Conservation (phyloP, 163 green algal species). For the Trebouxia gelatinosa region DNA sequence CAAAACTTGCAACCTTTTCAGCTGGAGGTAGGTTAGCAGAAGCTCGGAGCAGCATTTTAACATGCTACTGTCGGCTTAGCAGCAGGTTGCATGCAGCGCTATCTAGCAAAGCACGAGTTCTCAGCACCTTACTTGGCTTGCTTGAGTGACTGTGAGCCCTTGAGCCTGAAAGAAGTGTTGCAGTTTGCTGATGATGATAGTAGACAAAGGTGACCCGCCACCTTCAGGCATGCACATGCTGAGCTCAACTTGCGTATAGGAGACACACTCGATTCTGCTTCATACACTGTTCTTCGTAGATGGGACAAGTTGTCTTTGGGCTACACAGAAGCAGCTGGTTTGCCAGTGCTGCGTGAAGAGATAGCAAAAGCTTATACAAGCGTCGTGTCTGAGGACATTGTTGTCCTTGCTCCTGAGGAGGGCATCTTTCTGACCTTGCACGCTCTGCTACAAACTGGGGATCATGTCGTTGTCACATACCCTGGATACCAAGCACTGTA, state of each 20-base stretch:
- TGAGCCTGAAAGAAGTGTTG: slow-evolving; percentile 43
- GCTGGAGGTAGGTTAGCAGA: no score
- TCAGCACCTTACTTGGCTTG: slow-evolving; percentile 37
- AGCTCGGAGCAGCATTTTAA: no score
- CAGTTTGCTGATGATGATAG: slow-evolving; percentile 39
- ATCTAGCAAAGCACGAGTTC: slow-evolving; percentile 56
- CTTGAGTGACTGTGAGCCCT: slow-evolving; percentile 46
- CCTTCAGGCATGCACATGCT: no score
- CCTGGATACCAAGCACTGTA: slow-evolving; percentile 58
- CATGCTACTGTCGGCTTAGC: no score
- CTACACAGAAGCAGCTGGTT: slow-evolving; percentile 53
- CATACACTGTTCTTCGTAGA: no score
- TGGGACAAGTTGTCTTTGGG: slow-evolving; percentile 41
- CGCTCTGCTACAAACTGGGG: slow-evolving; percentile 45
- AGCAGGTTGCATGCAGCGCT: slow-evolving; percentile 41
- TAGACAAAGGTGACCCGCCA: not conserved
- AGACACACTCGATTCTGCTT: no score
- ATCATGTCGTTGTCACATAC: slow-evolving; percentile 49
- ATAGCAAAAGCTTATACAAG: slow-evolving; percentile 37
- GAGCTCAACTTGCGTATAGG: no score
- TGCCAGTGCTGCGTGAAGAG: slow-evolving; percentile 43
- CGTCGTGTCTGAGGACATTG: slow-evolving; percentile 27
- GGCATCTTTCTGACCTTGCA: slow-evolving; percentile 44
- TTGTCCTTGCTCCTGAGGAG: slow-evolving; percentile 43
- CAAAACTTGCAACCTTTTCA: no score